Base-by-base conservation (phyloP, 148 eudicot species). In the Limonium bicolor region DNA sequence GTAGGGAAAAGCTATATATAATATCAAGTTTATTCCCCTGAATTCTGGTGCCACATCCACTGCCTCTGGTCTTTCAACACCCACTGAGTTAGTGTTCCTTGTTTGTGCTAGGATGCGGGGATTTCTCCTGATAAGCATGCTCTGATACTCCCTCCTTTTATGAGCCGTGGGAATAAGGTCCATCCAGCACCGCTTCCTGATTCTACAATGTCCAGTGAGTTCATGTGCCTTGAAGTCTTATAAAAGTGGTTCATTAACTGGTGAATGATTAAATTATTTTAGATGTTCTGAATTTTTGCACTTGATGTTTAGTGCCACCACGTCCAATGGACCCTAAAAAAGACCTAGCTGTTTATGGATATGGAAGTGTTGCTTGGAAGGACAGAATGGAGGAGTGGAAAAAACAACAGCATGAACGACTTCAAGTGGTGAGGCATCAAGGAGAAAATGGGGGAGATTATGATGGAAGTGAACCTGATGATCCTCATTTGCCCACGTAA, bases 281-380 rank as follows among this genome's bases (percentile, higher is more conserved):
- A 37, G 7, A 37, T 14, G 19, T n/a, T 20, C 47, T 31, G 15
- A 58, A 40, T 40, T 31, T 17, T 51, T 7, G 27, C 4, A 7
- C 5, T 24, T 28, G n/a, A 37, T 65, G 14, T 53, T 53, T 44
- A 87, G 96, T 72, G 68, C 78, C 76, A 34, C 72, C 90, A 1
- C 56, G 92, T 39, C 64, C 94, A 7, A 77, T 88, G 97, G 97
- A 74, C 55, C 86, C 92, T 1, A 74, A 74, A 54, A 88, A 83
- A 65, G 94, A 88, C 36, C 59, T 80, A 14, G 92, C 87, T 5
- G 67, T 74, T 28, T 88, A 88, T 60, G 97, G 97, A 22, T 88
- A 88, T 69, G 97, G 97, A 12, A 88, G 79, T 53, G 87, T 88
- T 72, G 79, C 97, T 15, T 84, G 97, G 97, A 88, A 88, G 56